Percentiles rank a stretch among this genome's conserved stretches.
Conservation (phyloP, 208 protist species). For the Trichomonas gallinae region DNA sequence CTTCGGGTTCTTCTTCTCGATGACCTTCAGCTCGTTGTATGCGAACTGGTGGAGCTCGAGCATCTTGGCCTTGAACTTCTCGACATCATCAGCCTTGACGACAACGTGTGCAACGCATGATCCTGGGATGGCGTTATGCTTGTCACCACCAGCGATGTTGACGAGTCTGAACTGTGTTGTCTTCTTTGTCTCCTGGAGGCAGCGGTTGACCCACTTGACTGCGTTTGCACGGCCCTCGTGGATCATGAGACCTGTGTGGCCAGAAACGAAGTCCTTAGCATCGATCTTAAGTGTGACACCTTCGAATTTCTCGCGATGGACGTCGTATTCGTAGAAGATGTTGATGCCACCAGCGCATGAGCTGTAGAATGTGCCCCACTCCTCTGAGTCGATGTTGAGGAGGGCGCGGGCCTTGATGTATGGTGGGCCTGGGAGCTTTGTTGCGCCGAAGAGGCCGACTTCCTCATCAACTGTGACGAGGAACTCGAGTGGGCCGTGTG, state of each 20-base stretch:
- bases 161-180: neutral
- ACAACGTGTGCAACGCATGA: neutral
- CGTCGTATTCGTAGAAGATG: neutral
- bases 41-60: neutral
- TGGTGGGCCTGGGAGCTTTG: neutral
- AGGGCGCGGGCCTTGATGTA: neutral
- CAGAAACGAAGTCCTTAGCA: neutral
- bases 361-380: neutral
- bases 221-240: neutral
- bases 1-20: neutral
- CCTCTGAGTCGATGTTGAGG: neutral
- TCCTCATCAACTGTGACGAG: neutral
- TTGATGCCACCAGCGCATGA: neutral
- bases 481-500: neutral
- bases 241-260: neutral
- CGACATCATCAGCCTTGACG: neutral
- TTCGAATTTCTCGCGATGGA: neutral
- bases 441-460: neutral
- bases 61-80: neutral
- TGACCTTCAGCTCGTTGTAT: neutral
- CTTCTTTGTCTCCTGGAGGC: neutral
- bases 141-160: neutral
- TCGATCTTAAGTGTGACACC: neutral
- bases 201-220: neutral
- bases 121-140: neutral